A percentile compares a stretch with the other conserved stretches of the same genome.
Evolutionary conservation across 2,329 filamentous ascomycete genomes (phyloP).

Genomic region (Alternaria arbusti): DNA sequence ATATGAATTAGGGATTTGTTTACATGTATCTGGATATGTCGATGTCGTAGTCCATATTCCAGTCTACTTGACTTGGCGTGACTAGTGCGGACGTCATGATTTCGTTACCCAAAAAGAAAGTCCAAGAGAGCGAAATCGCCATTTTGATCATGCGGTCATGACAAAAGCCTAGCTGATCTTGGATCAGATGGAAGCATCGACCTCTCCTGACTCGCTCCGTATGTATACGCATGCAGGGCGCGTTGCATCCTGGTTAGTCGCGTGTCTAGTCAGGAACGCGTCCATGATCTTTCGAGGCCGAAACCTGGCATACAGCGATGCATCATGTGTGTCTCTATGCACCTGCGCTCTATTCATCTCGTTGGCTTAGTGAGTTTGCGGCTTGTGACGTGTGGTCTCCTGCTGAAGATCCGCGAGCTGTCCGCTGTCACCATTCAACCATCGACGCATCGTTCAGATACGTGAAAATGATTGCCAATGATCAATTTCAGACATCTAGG

Average conservation of each 20-base stretch:
- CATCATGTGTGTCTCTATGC: background rate
- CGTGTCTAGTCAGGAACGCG: background rate
- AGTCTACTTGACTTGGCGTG: background rate
- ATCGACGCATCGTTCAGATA: background rate
- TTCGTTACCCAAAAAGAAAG: background rate
- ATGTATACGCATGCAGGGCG: background rate
- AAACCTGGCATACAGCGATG: background rate
- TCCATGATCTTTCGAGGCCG: background rate
- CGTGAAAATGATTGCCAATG: background rate
- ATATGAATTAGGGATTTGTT: background rate
- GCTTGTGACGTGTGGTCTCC: background rate
- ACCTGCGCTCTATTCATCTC: background rate
- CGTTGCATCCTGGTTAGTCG: background rate
- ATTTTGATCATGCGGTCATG: background rate
- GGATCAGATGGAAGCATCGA: background rate
- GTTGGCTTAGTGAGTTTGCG: background rate
- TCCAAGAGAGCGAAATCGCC: background rate
- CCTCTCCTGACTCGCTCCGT: background rate
- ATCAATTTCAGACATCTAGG: background rate
- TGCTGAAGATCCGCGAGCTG: background rate
- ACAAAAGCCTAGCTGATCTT: background rate
- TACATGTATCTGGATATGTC: background rate
- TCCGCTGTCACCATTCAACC: background rate
- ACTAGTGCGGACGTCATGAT: background rate
- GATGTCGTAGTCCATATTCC: background rate